Base-by-base conservation (phyloP, 140 eudicot genomes). In the Bidens hawaiensis region DNA sequence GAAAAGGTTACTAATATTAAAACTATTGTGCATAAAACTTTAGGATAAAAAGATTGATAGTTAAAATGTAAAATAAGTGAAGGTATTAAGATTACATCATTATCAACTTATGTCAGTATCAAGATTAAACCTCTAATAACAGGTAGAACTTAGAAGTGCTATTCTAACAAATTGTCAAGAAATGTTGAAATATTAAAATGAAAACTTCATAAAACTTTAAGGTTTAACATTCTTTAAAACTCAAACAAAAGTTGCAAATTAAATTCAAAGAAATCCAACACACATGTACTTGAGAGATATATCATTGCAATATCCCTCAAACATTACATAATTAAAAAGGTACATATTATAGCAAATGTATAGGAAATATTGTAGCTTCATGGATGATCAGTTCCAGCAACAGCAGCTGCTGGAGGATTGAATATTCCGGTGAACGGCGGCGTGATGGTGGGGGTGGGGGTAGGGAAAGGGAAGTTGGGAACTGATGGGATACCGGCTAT, bases 381-480 rank as follows among this genome's bases (percentile, higher is more conserved):
- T 1, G 75, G 75, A 15, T 38, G 67, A 6, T 21, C 41, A 15
- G 54, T 54, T 53, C 45, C 64, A 2, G n/a, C n/a, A n/a, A n/a
- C n/a, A n/a, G n/a, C n/a, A n/a, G 45, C 63, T 0, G 41, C 21
- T 6, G 74, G 66, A 45, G 75, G 67, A 33, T 40, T 58, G 59
- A 58, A 59, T 22, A 59, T 58, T 47, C 67, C 52, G 13, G 67
- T 15, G 50, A 22, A 21, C 6, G 75, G 60, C 9, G 56, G 73
- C 0, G 38, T 17, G 10, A 55, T 16, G 19, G 34, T 10, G 48
- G 70, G 30, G 5, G 71, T 40, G 19, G 15, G 5, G 17, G 6
- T n/a, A 12, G 67, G 75, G 48, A 58, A 4, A 4, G 75, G 75
- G 19, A 69, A 30, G 50, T 45, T 69, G 26, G 74, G 74, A 46